Base-by-base conservation (phyloP, 331 rosid species). In the Rhamnella rubrinervis region DNA sequence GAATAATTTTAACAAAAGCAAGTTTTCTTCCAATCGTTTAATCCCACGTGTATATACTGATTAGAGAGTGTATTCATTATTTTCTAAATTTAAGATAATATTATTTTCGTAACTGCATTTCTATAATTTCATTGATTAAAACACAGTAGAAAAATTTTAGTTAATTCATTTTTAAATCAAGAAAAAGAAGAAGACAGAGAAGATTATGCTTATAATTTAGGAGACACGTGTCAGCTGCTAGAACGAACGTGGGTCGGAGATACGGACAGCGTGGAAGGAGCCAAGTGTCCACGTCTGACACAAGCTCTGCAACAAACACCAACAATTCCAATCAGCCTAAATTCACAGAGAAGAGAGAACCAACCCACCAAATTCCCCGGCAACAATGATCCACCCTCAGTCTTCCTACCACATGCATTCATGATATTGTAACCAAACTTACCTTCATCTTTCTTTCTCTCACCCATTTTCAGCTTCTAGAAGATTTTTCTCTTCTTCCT, bases 221-320 rank as follows among this genome's bases (percentile, higher is more conserved):
- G 11, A 11, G 13, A 44, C 16, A 44, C 13, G 49, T 44, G 58
- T 31, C 35, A 31, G 35, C 35, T 31, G 35, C 6, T 3, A 31
- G 4, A 31, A 31, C 35, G 35, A 31, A 31, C 35, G 35, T 31
- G 4, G 35, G 5, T 4, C 35, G 0, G 35, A 4, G 35, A 3
- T 31, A 31, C n/a, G 10, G 58, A 53, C 58, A 53, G 49, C 49
- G 10, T 19, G 51, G 62, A n/a, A 67, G 4, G 35, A 31, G 52
- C 51, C 71, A 67, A 35, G 71, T 55, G 62, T 67, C 71, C n/a
- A 31, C 6, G 50, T n/a, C 50, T 53, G 71, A 67, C 49, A 7
- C 53, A 67, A 26, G 35, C 47, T 55, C 37, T 6, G 71, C 31
- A 67, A 65, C 44, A 28, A 5, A 37, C 71, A 31, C 35, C 35